A percentile compares a stretch with the other conserved stretches of the same genome.
These are phyloP conservation scores for Breynia disticha DNA, from an alignment of 441 rosid species.

Conservation along the genomic window DNA sequence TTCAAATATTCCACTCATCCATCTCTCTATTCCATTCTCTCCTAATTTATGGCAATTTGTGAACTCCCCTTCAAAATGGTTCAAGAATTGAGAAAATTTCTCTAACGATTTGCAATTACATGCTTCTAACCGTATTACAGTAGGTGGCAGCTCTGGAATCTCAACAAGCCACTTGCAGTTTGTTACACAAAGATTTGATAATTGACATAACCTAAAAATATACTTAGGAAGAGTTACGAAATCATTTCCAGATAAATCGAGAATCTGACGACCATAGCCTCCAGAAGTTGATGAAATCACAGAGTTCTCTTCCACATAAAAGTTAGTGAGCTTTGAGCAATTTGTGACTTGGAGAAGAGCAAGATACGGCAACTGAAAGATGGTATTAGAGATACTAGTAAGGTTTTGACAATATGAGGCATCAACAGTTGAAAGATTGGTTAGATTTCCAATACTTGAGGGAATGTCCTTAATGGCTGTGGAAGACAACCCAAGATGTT, in stretches of 20 bases:
- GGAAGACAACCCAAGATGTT: too few species aligned
- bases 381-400: constrained; percentile 6
- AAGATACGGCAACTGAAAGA: constrained; percentile 7
- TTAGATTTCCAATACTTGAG: constrained; percentile 13
- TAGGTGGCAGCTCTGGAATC: constrained; percentile 13
- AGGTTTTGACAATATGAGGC: constrained; percentile 11
- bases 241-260: constrained; percentile 15
- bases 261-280: too few species aligned
- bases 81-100: constrained; percentile 10
- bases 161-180: constrained; percentile 7
- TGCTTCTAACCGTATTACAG: constrained; percentile 11
- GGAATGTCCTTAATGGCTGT: constrained; percentile 12
- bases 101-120: constrained; percentile 12
- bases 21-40: background rate
- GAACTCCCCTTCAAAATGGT: constrained; percentile 13
- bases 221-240: constrained; percentile 5
- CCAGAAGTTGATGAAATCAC: background rate
- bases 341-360: constrained; percentile 8
- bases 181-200: constrained; percentile 9
- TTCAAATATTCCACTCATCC: background rate
- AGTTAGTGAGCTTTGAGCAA: constrained; percentile 7
- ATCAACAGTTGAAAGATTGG: constrained; percentile 8
- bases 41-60: constrained; percentile 15
- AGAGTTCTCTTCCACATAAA: background rate
- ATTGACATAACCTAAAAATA: constrained; percentile 1